Evolutionary conservation across 2,329 filamentous ascomycete genomes (phyloP).

Genomic region (Colletotrichum truncatum): DNA sequence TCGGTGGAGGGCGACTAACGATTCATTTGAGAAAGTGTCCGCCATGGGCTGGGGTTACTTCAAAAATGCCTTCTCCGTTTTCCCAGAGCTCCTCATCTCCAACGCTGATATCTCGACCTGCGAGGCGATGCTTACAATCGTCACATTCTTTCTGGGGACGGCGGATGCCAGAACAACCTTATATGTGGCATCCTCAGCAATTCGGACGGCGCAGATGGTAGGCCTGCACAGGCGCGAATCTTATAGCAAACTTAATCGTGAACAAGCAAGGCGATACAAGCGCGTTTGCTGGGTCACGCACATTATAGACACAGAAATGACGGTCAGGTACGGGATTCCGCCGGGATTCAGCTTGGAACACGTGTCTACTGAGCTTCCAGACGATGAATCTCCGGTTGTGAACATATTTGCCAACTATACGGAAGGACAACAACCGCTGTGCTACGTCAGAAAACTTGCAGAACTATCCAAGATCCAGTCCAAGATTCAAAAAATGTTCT

Average conservation of each 20-base stretch:
- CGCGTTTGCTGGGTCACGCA: constrained; percentile 19
- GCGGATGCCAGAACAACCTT: constrained; percentile 5
- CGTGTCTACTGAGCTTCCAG: constrained; percentile 1
- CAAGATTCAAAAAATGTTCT: constrained; percentile 8
- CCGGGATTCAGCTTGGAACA: background rate
- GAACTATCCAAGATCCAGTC: constrained; percentile 7
- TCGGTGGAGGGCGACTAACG: constrained; percentile 15
- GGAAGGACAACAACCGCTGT: background rate
- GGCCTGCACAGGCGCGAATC: constrained; percentile 7
- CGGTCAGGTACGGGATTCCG: constrained; percentile 8
- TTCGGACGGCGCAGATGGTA: background rate
- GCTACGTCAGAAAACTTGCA: background rate
- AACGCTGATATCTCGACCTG: background rate
- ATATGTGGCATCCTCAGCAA: constrained; percentile 8
- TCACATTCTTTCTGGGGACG: constrained; percentile 13
- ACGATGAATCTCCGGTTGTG: background rate
- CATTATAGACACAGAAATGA: constrained; percentile 14
- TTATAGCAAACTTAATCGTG: background rate
- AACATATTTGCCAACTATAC: background rate
- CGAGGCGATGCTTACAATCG: constrained; percentile 21
- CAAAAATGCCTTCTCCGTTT: constrained; percentile 24
- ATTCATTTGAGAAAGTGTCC: constrained; percentile 4
- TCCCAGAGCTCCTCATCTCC: constrained; percentile 9
- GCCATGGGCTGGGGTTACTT: constrained; percentile 11
- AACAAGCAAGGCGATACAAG: background rate